Evolutionary conservation across 2,329 filamentous ascomycete genomes (phyloP).

Genomic region (Dryadomyces quercus-mongolicae): DNA sequence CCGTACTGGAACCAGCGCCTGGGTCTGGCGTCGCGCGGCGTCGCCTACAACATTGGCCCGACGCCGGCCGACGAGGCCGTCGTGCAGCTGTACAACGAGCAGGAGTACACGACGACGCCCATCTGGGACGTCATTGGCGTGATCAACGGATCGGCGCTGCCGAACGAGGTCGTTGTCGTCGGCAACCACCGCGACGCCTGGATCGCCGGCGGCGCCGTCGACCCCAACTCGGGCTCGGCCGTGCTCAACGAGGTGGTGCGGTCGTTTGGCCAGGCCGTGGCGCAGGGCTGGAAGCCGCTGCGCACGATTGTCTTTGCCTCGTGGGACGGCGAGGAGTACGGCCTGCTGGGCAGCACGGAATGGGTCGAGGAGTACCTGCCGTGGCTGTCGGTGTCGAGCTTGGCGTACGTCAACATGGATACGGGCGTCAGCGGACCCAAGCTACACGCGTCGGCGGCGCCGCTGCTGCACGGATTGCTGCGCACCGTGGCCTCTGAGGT

Average conservation of each 20-base stretch:
- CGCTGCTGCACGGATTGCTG: slow-evolving; percentile 62
- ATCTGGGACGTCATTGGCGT: slow-evolving; percentile 88
- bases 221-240: slow-evolving; percentile 74
- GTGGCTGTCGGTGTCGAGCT: slow-evolving; percentile 60
- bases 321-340: slow-evolving; percentile 79
- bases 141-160: slow-evolving; percentile 68
- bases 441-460: slow-evolving; percentile 58
- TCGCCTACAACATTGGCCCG: slow-evolving; percentile 76
- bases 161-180: slow-evolving; percentile 75
- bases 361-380: slow-evolving; percentile 86
- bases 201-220: slow-evolving; percentile 58
- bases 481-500: slow-evolving; percentile 53
- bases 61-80: slow-evolving; percentile 54
- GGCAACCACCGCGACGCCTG: slow-evolving; percentile 77
- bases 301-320: slow-evolving; percentile 84
- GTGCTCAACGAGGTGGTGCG: slow-evolving; percentile 66
- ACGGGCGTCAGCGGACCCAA: slow-evolving; percentile 53
- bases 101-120: slow-evolving; percentile 70
- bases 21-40: slow-evolving; percentile 66
- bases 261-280: slow-evolving; percentile 57
- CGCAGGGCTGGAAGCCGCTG: slow-evolving; percentile 68
- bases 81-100: slow-evolving; percentile 64
- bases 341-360: slow-evolving; percentile 74
- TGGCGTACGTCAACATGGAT: slow-evolving; percentile 83
- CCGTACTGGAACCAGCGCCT: slow-evolving; percentile 57